Percentiles rank a stretch among this genome's conserved stretches.
These are phyloP conservation scores for Apophysomyces variabilis DNA, from an alignment of 371 early-diverging fungal genomes.

Conservation along the genomic window DNA sequence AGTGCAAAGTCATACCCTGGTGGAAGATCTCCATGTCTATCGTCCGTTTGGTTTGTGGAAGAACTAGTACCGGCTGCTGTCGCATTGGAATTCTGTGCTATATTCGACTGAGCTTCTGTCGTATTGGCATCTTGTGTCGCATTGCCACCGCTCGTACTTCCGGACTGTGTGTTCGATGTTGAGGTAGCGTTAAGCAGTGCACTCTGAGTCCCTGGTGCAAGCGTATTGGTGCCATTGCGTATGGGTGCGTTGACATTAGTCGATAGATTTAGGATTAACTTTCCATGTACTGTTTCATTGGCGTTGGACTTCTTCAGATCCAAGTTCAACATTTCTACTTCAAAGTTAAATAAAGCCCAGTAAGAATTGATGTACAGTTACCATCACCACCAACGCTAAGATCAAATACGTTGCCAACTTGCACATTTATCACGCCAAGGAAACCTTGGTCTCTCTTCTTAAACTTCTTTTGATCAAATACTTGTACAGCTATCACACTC, in stretches of 20 bases:
- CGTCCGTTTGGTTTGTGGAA: conserved; percentile 17
- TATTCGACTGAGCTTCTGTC: background rate
- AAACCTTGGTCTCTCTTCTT: conserved; percentile 95
- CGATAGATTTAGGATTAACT: conserved; percentile 74
- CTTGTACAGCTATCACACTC: conserved; percentile 89
- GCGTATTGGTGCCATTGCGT: conserved; percentile 47
- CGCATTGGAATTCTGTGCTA: conserved; percentile 14
- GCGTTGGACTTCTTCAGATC: conserved; percentile 84
- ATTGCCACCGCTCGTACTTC: conserved; percentile 11
- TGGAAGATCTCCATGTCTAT: conserved; percentile 67
- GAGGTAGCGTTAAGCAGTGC: conserved; percentile 27
- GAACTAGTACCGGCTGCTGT: conserved; percentile 21
- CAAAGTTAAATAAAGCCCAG: background rate
- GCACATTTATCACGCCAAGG: conserved; percentile 91
- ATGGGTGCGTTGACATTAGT: conserved; percentile 59
- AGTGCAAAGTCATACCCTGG: conserved; percentile 54
- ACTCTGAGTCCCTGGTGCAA: conserved; percentile 38
- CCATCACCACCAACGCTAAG: conserved; percentile 71
- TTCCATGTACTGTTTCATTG: conserved; percentile 84
- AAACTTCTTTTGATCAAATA: conserved; percentile 96
- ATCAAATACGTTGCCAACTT: conserved; percentile 82
- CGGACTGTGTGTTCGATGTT: conserved; percentile 15
- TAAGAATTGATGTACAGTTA: conserved; percentile 27
- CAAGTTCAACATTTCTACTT: conserved; percentile 82
- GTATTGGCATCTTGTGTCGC: background rate